phyloP scores from a whole-genome alignment of 2,329 filamentous ascomycete species.

The Sordariomycetes sp. region DNA sequence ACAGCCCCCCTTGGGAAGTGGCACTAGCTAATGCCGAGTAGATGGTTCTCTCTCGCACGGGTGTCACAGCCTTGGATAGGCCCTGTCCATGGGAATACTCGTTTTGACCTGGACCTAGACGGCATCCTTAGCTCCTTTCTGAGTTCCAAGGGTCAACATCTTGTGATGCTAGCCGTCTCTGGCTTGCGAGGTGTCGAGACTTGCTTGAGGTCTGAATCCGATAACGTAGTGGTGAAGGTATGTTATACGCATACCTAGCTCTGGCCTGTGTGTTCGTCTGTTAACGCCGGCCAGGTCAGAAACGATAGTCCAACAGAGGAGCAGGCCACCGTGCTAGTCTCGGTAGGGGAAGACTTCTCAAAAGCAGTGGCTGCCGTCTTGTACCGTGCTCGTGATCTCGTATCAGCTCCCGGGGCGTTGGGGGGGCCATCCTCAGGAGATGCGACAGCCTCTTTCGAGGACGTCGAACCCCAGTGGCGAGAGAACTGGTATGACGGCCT shows the following conservation, averaged over 20 bases:
- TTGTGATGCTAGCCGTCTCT: constrained; percentile 69
- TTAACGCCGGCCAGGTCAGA: constrained; percentile 26
- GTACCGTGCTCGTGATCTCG: constrained; percentile 64
- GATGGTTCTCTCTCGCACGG: constrained; percentile 74
- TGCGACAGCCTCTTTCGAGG: neutral
- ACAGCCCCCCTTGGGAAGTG: neutral
- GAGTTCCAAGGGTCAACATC: constrained; percentile 53
- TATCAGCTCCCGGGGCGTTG: constrained; percentile 3
- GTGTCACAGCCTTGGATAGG: constrained; percentile 76
- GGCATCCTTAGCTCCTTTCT: constrained; percentile 70
- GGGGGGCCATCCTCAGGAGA: neutral
- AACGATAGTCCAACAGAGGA: constrained; percentile 52
- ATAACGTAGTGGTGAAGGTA: constrained; percentile 54
- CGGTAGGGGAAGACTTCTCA: constrained; percentile 61
- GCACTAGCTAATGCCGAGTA: constrained; percentile 12
- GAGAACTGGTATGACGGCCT: constrained; percentile 87
- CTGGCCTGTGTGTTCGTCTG: neutral
- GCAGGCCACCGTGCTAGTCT: constrained; percentile 51
- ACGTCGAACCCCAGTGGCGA: constrained; percentile 52
- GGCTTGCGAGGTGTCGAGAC: constrained; percentile 59
- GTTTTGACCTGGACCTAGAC: constrained; percentile 61
- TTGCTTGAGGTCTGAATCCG: constrained; percentile 51
- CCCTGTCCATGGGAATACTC: constrained; percentile 64
- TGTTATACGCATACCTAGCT: constrained; percentile 15
- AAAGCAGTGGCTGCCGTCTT: constrained; percentile 67